Evolutionary conservation across 305 asterid genomes (phyloP).

Genomic region (Lippia alba): DNA sequence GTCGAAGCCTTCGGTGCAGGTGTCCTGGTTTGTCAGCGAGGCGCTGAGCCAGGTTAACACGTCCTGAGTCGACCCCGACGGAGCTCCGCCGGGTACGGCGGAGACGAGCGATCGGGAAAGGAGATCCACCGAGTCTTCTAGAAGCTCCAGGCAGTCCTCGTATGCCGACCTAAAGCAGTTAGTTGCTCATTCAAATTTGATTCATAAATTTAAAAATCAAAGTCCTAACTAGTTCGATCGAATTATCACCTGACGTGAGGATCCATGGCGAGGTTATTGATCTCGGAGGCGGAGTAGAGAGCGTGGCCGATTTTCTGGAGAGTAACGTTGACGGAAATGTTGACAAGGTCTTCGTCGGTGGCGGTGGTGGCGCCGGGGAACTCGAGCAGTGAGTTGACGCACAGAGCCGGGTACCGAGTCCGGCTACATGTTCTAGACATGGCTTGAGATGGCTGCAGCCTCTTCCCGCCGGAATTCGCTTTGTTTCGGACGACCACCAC

Average conservation of each 20-base stretch:
- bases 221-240: neutral
- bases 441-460: slow-evolving; percentile 65
- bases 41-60: slow-evolving; percentile 94
- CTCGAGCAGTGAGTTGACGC: slow-evolving; percentile 67
- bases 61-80: slow-evolving; percentile 60
- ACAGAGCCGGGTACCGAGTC: slow-evolving; percentile 67
- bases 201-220: neutral
- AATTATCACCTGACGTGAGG: slow-evolving; percentile 46
- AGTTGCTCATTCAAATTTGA: neutral
- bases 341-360: slow-evolving; percentile 72
- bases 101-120: slow-evolving; percentile 63
- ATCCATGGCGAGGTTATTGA: slow-evolving; percentile 67
- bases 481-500: slow-evolving; percentile 46
- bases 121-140: slow-evolving; percentile 79
- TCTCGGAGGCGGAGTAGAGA: slow-evolving; percentile 56
- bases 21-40: slow-evolving; percentile 85
- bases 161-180: slow-evolving; percentile 66
- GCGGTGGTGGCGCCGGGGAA: slow-evolving; percentile 88
- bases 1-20: slow-evolving; percentile 75
- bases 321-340: slow-evolving; percentile 81
- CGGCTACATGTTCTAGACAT: slow-evolving; percentile 75
- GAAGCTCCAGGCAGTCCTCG: slow-evolving; percentile 81
- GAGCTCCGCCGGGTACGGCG: slow-evolving; percentile 39
- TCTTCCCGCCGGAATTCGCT: slow-evolving; percentile 27
- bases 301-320: slow-evolving; percentile 70